Conservation (phyloP, 768 basidiomycete species). For the Cystobasidium onofrii region DNA sequence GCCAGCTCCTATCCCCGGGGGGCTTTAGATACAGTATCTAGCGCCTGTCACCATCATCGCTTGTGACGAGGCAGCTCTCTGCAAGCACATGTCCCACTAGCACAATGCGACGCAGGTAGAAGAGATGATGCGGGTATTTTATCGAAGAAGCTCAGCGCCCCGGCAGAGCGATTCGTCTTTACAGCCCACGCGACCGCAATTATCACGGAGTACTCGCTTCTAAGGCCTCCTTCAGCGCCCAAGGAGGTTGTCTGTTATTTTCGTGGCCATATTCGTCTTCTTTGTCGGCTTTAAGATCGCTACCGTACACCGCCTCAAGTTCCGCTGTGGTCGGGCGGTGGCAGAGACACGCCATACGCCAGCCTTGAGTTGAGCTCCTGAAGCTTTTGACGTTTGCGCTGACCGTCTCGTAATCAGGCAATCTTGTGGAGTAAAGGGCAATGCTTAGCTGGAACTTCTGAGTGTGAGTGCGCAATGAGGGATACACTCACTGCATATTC, state of each 20-base stretch:
- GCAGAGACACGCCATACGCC: slow-evolving; percentile 5
- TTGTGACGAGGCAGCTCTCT: too few species aligned
- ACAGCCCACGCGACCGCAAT: not conserved
- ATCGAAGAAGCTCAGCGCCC: too few species aligned
- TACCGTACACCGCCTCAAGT: slow-evolving; percentile 16
- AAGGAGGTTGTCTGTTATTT: slow-evolving; percentile 1
- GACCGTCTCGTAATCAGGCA: slow-evolving; percentile 5
- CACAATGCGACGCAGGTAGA: too few species aligned
- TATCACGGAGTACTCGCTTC: not conserved
- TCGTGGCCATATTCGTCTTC: slow-evolving; percentile 15
- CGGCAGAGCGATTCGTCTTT: too few species aligned
- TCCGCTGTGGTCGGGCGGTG: slow-evolving; percentile 11
- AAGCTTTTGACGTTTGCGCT: not conserved
- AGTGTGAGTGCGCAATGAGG: not conserved
- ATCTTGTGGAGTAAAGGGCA: not conserved
- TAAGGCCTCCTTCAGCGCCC: not conserved
- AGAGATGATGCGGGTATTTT: too few species aligned
- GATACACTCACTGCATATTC: slow-evolving; percentile 10
- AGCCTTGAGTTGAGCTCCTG: not conserved
- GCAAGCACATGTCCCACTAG: too few species aligned
- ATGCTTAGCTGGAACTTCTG: not conserved
- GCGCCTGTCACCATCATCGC: too few species aligned
- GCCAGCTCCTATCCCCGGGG: too few species aligned
- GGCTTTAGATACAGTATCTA: too few species aligned
- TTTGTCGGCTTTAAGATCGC: slow-evolving; percentile 1